phyloP scores from a whole-genome alignment of 2,329 filamentous ascomycete genomes.

The Xylaria polymorpha region DNA sequence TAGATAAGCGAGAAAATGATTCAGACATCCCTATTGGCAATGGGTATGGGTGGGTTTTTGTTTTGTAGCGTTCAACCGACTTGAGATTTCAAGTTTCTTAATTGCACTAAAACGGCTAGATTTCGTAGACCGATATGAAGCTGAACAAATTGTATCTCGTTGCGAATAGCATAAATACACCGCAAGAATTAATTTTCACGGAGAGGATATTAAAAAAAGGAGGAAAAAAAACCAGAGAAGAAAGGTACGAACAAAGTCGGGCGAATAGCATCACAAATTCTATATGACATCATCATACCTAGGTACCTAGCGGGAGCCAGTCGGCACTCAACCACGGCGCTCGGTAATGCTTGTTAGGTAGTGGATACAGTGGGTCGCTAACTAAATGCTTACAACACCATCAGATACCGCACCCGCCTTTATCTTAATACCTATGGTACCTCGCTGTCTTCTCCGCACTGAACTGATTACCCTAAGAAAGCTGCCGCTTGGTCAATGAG shows the following conservation, averaged over 20 bases:
- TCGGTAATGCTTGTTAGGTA: conserved; percentile 6
- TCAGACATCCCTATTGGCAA: background rate
- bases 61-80: background rate
- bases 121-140: too few species aligned
- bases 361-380: conserved; percentile 21
- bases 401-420: too few species aligned
- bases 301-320: background rate
- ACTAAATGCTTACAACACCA: too few species aligned
- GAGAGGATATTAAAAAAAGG: too few species aligned
- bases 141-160: background rate
- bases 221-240: background rate
- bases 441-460: conserved; percentile 2
- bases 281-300: conserved; percentile 24
- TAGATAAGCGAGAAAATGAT: background rate
- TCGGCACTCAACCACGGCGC: conserved; percentile 14
- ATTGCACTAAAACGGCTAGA: background rate
- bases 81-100: background rate
- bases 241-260: background rate
- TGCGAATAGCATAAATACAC: background rate
- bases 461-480: conserved; percentile 1
- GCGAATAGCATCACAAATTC: background rate
- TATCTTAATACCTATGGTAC: background rate
- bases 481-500: background rate
- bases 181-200: too few species aligned
- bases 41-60: background rate